phyloP scores from a whole-genome alignment of 352 stramenopile species.

The Aphanomyces euteiches region DNA sequence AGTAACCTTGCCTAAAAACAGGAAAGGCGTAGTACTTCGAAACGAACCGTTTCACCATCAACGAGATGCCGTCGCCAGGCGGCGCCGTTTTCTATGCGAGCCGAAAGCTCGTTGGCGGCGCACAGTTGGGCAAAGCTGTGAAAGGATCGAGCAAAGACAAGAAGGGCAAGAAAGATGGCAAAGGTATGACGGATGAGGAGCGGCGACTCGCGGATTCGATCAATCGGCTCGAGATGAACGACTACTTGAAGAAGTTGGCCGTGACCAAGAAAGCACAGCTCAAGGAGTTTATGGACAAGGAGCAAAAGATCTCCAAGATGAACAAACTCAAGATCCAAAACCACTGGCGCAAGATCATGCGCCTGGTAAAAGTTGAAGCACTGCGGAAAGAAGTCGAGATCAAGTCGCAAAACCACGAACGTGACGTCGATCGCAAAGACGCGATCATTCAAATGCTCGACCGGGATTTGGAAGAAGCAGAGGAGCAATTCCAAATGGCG shows the following conservation, averaged over 20 bases:
- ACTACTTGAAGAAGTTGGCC: slow-evolving; percentile 79
- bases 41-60: too few relatives aligned
- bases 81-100: slow-evolving; percentile 13
- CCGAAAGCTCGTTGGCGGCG: slow-evolving; percentile 47
- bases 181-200: slow-evolving; percentile 59
- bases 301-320: slow-evolving; percentile 66
- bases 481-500: slow-evolving; percentile 92
- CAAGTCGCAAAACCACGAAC: slow-evolving; percentile 90
- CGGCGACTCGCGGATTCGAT: slow-evolving; percentile 69
- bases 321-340: slow-evolving; percentile 93
- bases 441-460: slow-evolving; percentile 95
- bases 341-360: slow-evolving; percentile 95
- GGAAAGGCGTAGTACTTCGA: too few relatives aligned
- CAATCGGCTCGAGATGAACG: slow-evolving; percentile 78
- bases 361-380: slow-evolving; percentile 89
- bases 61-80: too few relatives aligned
- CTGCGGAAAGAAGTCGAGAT: slow-evolving; percentile 92
- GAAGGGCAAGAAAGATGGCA: slow-evolving; percentile 58
- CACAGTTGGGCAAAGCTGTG: slow-evolving; percentile 72
- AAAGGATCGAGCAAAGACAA: slow-evolving; percentile 74
- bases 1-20: too few relatives aligned
- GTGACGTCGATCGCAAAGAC: slow-evolving; percentile 93
- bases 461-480: slow-evolving; percentile 88
- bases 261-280: slow-evolving; percentile 70
- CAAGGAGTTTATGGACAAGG: slow-evolving; percentile 71